Conservation (phyloP, 495 filamentous ascomycete species). For the Penicillium longicatenatum region DNA sequence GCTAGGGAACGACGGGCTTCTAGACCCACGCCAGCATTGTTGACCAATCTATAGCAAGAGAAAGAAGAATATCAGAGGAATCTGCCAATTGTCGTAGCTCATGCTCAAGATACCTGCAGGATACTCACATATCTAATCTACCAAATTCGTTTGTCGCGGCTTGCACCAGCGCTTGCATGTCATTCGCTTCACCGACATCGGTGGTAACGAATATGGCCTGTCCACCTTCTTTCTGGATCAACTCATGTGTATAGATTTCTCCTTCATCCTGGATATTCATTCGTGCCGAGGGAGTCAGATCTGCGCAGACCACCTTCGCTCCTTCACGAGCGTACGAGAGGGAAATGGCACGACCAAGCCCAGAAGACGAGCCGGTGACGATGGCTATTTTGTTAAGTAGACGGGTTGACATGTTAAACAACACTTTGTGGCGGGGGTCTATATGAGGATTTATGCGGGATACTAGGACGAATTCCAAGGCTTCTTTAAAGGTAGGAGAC, state of each 20-base stretch:
- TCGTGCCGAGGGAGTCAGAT: slow-evolving; percentile 39
- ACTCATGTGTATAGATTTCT: slow-evolving; percentile 39
- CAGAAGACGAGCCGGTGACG: slow-evolving; percentile 52
- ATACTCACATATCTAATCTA: slow-evolving; percentile 50
- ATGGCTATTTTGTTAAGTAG: slow-evolving; percentile 43
- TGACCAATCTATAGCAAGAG: slow-evolving; percentile 42
- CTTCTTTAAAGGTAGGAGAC: neutral
- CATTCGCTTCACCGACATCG: slow-evolving; percentile 42
- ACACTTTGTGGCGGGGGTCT: too few relatives aligned
- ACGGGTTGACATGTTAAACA: neutral
- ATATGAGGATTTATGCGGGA: neutral
- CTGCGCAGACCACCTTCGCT: slow-evolving; percentile 49
- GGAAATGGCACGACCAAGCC: slow-evolving; percentile 50
- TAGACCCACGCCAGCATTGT: slow-evolving; percentile 53
- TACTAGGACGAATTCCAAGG: neutral
- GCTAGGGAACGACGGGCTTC: slow-evolving; percentile 22
- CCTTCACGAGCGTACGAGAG: slow-evolving; percentile 46
- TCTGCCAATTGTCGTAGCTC: neutral
- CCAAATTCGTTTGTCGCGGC: slow-evolving; percentile 41
- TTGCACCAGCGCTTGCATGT: slow-evolving; percentile 44
- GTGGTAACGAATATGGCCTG: slow-evolving; percentile 47
- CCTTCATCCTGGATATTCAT: slow-evolving; percentile 27
- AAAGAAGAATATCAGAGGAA: neutral
- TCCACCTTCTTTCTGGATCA: slow-evolving; percentile 40
- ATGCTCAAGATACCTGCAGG: too few relatives aligned